Conservation (phyloP, 2,329 filamentous ascomycete species). For the Plectosphaerella cucumerina region DNA sequence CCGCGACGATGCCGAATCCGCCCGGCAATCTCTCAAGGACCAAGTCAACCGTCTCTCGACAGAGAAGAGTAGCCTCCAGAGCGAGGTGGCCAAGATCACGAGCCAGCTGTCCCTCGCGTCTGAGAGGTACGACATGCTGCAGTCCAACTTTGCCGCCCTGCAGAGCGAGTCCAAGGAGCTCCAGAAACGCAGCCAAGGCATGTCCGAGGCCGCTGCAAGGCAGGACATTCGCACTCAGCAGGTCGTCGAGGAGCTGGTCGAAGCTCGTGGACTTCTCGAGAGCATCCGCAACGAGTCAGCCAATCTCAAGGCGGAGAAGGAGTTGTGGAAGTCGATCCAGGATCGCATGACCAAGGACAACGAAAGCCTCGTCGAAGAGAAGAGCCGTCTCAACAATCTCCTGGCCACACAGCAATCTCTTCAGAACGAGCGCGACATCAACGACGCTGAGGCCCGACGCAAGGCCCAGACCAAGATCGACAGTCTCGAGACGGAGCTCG, state of each 20-base stretch:
- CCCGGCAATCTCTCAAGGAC: slow-evolving; percentile 76
- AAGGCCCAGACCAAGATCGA: slow-evolving; percentile 77
- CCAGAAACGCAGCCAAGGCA: slow-evolving; percentile 71
- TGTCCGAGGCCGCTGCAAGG: slow-evolving; percentile 81
- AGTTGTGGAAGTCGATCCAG: slow-evolving; percentile 91
- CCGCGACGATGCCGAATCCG: slow-evolving; percentile 77
- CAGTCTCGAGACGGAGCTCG: slow-evolving; percentile 72
- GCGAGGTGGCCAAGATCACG: slow-evolving; percentile 72
- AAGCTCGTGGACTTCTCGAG: slow-evolving; percentile 75
- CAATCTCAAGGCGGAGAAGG: slow-evolving; percentile 92
- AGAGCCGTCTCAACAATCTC: slow-evolving; percentile 75
- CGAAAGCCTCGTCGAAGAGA: slow-evolving; percentile 78
- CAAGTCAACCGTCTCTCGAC: slow-evolving; percentile 78
- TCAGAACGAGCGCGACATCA: slow-evolving; percentile 85
- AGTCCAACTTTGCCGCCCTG: slow-evolving; percentile 79
- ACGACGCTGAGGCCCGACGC: slow-evolving; percentile 76
- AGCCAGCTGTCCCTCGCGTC: slow-evolving; percentile 79
- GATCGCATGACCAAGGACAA: slow-evolving; percentile 85
- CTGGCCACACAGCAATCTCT: slow-evolving; percentile 82
- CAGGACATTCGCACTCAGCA: slow-evolving; percentile 89
- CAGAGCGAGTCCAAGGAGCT: slow-evolving; percentile 83
- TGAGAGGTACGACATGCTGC: slow-evolving; percentile 84
- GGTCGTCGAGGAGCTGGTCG: slow-evolving; percentile 87
- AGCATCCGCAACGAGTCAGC: slow-evolving; percentile 86
- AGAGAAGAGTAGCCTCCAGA: slow-evolving; percentile 79